Percentiles rank a stretch among this genome's conserved stretches.
Conservation (phyloP, 768 basidiomycete genomes). For the Antrodiella citrinella region DNA sequence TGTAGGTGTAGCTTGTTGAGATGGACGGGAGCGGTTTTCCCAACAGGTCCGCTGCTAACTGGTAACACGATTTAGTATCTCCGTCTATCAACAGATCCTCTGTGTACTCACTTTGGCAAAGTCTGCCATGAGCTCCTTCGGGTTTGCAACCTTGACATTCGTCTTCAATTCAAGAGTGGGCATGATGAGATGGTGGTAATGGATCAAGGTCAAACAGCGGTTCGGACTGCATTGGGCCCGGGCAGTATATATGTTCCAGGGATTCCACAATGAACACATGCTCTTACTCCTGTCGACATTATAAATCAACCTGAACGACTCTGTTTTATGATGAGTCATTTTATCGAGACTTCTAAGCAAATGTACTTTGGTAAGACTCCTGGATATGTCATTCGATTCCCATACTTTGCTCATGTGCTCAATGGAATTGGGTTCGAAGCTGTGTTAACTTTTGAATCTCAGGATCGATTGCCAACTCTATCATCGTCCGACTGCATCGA, state of each 20-base stretch:
- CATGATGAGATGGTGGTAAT: slow-evolving; percentile 18
- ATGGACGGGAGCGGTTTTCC: slow-evolving; percentile 49
- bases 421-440: too few species aligned
- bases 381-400: too few species aligned
- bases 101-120: slow-evolving; percentile 43
- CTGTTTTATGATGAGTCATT: too few species aligned
- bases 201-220: not conserved
- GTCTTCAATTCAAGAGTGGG: slow-evolving; percentile 32
- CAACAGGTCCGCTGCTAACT: slow-evolving; percentile 48
- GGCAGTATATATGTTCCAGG: not conserved
- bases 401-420: too few species aligned
- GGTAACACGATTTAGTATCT: not conserved
- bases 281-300: too few species aligned
- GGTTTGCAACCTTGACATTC: slow-evolving; percentile 29
- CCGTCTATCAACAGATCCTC: not conserved
- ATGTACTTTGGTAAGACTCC: too few species aligned
- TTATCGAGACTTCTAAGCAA: too few species aligned
- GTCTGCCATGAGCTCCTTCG: slow-evolving; percentile 33
- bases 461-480: too few species aligned
- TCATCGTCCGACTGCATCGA: too few species aligned
- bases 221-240: not conserved
- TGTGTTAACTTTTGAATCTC: too few species aligned
- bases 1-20: slow-evolving; percentile 44
- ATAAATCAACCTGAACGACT: too few species aligned
- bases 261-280: too few species aligned